Evolutionary conservation across 345 rosid genomes (phyloP).

Genomic region (Xanthoceras sorbifolium): DNA sequence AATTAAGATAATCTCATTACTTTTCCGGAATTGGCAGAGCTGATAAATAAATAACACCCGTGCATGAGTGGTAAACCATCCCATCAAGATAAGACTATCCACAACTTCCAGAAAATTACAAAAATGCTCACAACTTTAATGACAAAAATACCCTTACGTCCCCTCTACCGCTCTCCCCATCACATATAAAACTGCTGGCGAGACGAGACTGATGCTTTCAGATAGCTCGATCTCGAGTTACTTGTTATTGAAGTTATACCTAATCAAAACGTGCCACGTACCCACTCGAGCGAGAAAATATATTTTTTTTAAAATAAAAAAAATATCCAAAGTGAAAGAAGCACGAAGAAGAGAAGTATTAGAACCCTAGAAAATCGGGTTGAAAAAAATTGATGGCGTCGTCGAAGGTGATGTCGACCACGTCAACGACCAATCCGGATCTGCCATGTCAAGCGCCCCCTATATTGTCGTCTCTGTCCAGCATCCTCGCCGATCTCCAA

Average conservation of each 20-base stretch:
- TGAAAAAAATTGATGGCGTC: conserved; percentile 37
- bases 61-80: too few species aligned
- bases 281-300: neutral
- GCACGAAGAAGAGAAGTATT: neutral
- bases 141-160: too few species aligned
- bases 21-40: too few species aligned
- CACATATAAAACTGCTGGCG: too few species aligned
- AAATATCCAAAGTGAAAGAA: neutral
- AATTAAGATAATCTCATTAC: too few species aligned
- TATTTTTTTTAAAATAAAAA: neutral
- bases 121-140: too few species aligned
- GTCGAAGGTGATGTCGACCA: conserved; percentile 47
- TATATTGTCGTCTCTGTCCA: conserved; percentile 44
- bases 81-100: too few species aligned
- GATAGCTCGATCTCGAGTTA: neutral
- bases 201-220: neutral
- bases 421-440: conserved; percentile 50
- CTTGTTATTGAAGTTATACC: neutral
- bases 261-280: neutral
- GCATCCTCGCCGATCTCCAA: conserved; percentile 54
- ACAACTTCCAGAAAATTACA: too few species aligned
- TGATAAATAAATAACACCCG: too few species aligned
- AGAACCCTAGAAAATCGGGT: neutral
- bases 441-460: conserved; percentile 48
- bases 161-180: too few species aligned